Evolutionary conservation across 139 green algal genomes (phyloP), one percentile per base, ranked within the genome.

Genomic region (Closterium sp.): DNA sequence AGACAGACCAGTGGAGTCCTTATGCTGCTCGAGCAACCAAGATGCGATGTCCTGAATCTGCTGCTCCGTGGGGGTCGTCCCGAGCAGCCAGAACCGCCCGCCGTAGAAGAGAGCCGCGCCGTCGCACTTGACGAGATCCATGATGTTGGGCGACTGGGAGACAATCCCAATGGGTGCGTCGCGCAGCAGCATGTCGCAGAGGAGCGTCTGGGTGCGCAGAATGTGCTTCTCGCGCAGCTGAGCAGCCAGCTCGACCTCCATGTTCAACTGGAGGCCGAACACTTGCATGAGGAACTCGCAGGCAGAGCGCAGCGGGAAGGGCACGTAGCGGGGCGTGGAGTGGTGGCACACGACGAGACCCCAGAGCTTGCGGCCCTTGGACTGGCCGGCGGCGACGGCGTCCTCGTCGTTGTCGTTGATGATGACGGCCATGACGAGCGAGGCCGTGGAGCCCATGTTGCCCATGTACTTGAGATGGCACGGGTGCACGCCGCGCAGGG

Each of bases 391-490:
- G 38, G 38, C 38, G 38, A 45, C 38, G 92, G 79, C 88, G 17
- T 93, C 92, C 13, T 95, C 93, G 28, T 94, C 92, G 42, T 87
- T 88, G 86, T 94, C 89, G 70, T 94, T 95, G 93, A 95, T 93
- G 28, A 95, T 85, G 38, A 95, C 93, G 73, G 94, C 86, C 45
- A 95, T 94, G 87, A 95, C 92, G 34, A 95, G 92, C 9, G 94
- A 94, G 3, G 93, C 92, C 1, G 32, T 87, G 31, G 92, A 94
- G 13, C 94, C 92, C 89, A 95, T 95, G 92, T 95, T 95, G 22
- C 50, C 50, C 38, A 45, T 45, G 38, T 45, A 95, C 90, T 95
- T 70, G 13, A n/a, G 19, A 70, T 95, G 94, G 92, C 93, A 95
- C 22, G 79, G 87, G 29, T 88, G 87, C 9, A 95, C 92, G 31